Percentiles rank a stretch among this genome's conserved stretches.
Conservation (phyloP, 306 rosid species). For the Elaeagnus macrophylla region DNA sequence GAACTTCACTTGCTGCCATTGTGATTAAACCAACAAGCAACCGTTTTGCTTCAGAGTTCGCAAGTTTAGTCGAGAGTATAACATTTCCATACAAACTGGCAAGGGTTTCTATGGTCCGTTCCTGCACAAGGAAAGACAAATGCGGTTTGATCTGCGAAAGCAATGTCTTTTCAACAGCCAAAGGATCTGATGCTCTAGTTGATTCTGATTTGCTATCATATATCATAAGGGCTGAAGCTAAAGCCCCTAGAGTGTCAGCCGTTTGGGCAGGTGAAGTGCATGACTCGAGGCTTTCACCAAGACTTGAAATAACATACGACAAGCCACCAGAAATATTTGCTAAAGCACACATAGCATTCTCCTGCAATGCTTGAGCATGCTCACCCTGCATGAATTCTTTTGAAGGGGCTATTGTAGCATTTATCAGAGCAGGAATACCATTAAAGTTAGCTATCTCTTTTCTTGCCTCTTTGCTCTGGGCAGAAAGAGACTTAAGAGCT, state of each 20-base stretch:
- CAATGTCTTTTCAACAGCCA: conserved; percentile 66
- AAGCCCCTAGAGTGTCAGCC: conserved; percentile 95
- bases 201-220: conserved; percentile 82
- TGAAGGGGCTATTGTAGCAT: conserved; percentile 99
- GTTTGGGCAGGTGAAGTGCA: conserved; percentile 76
- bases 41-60: conserved; percentile 78
- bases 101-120: conserved; percentile 90
- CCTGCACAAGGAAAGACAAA: conserved; percentile 79
- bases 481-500: conserved; percentile 87
- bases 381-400: conserved; percentile 99
- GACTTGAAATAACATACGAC: conserved; percentile 89
- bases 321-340: conserved; percentile 99
- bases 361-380: conserved; percentile 95
- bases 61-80: conserved; percentile 59
- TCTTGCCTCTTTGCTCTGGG: conserved; percentile 91
- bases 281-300: conserved; percentile 98
- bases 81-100: conserved; percentile 92
- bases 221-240: conserved; percentile 98
- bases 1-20: conserved; percentile 88
- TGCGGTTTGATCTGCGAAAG: conserved; percentile 70
- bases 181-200: conserved; percentile 76
- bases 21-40: conserved; percentile 96
- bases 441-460: conserved; percentile 77
- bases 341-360: conserved; percentile 96
- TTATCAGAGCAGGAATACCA: conserved; percentile 92